Conservation (phyloP, 768 basidiomycete genomes). For the Wakefieldia striispora region DNA sequence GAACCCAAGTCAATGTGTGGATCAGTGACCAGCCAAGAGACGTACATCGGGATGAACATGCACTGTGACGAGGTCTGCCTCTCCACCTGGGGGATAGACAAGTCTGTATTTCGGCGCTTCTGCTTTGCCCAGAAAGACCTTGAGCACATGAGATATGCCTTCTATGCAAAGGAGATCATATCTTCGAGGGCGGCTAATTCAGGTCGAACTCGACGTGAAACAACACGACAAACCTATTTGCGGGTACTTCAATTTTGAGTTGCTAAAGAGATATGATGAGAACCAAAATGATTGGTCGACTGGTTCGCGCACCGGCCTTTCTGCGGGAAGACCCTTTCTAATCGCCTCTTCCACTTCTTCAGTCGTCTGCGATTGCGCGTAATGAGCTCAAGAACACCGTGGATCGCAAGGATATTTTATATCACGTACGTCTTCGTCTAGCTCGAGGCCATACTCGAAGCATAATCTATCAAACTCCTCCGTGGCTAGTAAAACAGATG, state of each 20-base stretch:
- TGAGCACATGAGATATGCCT: slow-evolving; percentile 85
- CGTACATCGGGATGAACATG: slow-evolving; percentile 72
- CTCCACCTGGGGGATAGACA: slow-evolving; percentile 67
- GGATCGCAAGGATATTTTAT: background rate
- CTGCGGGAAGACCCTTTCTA: slow-evolving; percentile 81
- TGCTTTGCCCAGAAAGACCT: slow-evolving; percentile 73
- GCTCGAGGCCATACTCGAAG: slow-evolving; percentile 96
- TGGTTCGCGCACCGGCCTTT: slow-evolving; percentile 63
- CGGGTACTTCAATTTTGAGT: slow-evolving; percentile 98
- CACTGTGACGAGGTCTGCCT: slow-evolving; percentile 62
- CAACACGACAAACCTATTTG: slow-evolving; percentile 68
- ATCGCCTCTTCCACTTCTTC: slow-evolving; percentile 78
- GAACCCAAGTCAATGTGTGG: background rate
- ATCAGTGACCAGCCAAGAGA: slow-evolving; percentile 1
- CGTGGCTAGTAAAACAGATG: slow-evolving; percentile 54
- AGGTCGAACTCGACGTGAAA: background rate
- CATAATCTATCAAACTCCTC: slow-evolving; percentile 94
- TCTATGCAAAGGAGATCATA: slow-evolving; percentile 98
- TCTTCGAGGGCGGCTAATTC: slow-evolving; percentile 43
- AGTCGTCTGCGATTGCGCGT: slow-evolving; percentile 64
- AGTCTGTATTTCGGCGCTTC: slow-evolving; percentile 72
- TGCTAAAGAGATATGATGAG: slow-evolving; percentile 49
- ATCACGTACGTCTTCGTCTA: slow-evolving; percentile 90
- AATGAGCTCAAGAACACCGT: background rate
- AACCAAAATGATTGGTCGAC: background rate